Evolutionary conservation across 75 land plant genomes (phyloP).

Genomic region (Adiantum capillusveneris): DNA sequence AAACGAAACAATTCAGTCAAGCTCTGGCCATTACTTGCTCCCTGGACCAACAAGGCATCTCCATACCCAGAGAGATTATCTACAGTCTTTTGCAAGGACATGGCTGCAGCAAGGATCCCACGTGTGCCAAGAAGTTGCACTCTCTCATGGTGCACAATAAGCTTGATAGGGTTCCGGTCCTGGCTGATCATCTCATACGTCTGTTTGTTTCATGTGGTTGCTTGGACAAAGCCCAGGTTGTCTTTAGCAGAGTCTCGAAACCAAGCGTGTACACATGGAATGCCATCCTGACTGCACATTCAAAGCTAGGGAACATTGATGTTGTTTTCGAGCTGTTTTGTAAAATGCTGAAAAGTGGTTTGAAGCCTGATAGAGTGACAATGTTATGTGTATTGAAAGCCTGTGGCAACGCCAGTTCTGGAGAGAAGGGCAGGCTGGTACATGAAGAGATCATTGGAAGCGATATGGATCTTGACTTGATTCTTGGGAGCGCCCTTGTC

Average conservation of each 20-base stretch:
- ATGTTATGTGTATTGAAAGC: not conserved
- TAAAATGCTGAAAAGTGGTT: not conserved
- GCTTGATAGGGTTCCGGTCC: conserved; percentile 2
- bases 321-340: not conserved
- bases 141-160: not conserved
- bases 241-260: not conserved
- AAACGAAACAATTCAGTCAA: not conserved
- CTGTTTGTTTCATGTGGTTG: not conserved
- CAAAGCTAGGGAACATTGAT: not conserved
- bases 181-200: not conserved
- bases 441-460: conserved; percentile 2
- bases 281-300: not conserved
- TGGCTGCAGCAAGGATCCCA: not conserved
- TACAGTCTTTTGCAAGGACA: not conserved
- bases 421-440: not conserved
- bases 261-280: conserved; percentile 2
- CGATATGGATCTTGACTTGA: conserved; percentile 12
- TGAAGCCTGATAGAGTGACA: not conserved
- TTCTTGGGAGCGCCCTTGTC: conserved; percentile 41
- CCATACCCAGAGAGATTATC: not conserved
- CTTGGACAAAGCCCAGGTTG: not conserved
- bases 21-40: not conserved
- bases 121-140: not conserved
- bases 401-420: not conserved
- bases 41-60: not conserved